A percentile compares a stretch with the other conserved stretches of the same genome.
Conservation (phyloP, 1,139 yeast species). For the Suhomyces maxii region DNA sequence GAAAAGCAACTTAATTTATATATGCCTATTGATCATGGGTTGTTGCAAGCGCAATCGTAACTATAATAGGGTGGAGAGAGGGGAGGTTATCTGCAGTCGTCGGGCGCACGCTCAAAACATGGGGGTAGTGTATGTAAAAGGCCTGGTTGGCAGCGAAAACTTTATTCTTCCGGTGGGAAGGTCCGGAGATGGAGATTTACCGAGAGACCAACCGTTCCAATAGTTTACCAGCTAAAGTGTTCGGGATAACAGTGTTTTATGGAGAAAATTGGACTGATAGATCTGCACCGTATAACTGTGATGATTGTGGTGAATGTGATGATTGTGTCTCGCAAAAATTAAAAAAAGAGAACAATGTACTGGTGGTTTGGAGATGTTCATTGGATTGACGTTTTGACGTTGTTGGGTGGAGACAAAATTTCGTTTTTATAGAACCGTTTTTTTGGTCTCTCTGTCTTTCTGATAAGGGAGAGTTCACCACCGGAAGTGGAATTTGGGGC, state of each 20-base stretch:
- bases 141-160: not conserved
- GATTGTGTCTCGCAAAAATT: too few relatives aligned
- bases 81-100: not conserved
- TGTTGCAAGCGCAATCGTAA: not conserved
- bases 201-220: constrained; percentile 4
- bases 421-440: too few relatives aligned
- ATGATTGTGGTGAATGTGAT: too few relatives aligned
- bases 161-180: not conserved
- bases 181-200: not conserved
- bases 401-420: too few relatives aligned
- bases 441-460: too few relatives aligned
- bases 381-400: too few relatives aligned
- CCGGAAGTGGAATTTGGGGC: too few relatives aligned
- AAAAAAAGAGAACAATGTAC: too few relatives aligned
- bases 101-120: not conserved
- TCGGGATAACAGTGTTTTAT: not conserved
- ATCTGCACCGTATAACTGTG: too few relatives aligned
- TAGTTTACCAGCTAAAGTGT: not conserved
- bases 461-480: too few relatives aligned
- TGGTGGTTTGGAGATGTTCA: too few relatives aligned
- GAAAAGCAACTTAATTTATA: not conserved
- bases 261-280: not conserved
- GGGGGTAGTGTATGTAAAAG: constrained; percentile 2
- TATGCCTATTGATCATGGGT: not conserved
- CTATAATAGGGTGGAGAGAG: not conserved